A percentile compares a stretch with the other conserved stretches of the same genome.
Evolutionary conservation across 1,284 basidiomycete species (phyloP).

Genomic region (Puccinia coronata): DNA sequence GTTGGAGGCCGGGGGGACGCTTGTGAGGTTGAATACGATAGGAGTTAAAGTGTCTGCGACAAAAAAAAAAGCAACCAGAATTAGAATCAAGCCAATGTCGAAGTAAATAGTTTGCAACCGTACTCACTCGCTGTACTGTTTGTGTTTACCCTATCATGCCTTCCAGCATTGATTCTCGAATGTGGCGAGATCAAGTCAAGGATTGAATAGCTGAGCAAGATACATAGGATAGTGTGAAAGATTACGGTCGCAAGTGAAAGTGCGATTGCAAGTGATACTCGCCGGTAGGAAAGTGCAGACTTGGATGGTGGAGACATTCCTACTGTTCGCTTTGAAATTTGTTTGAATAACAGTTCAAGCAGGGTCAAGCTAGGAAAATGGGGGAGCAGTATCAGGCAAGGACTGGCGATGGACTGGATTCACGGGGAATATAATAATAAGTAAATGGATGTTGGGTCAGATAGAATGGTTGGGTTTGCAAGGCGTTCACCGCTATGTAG

Average conservation of each 20-base stretch:
- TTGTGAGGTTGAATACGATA: not conserved
- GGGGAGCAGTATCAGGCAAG: too few relatives aligned
- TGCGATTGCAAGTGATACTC: not conserved
- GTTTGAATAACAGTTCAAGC: too few relatives aligned
- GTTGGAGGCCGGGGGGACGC: not conserved
- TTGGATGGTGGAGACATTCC: constrained; percentile 13
- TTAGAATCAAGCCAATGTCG: not conserved
- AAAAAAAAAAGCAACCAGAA: not conserved
- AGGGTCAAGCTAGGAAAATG: too few relatives aligned
- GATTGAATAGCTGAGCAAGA: constrained; percentile 35
- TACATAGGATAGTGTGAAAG: constrained; percentile 31
- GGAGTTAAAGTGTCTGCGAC: not conserved
- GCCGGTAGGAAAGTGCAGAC: constrained; percentile 5
- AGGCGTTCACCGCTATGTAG: too few relatives aligned
- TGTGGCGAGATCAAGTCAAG: constrained; percentile 39
- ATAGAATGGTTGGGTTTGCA: too few relatives aligned
- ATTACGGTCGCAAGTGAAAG: constrained; percentile 22
- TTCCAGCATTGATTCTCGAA: constrained; percentile 25
- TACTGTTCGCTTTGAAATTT: too few relatives aligned
- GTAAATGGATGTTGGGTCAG: too few relatives aligned
- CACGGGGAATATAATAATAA: too few relatives aligned
- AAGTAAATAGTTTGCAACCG: not conserved
- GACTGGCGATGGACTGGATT: too few relatives aligned
- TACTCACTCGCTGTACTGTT: not conserved
- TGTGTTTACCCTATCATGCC: not conserved